phyloP scores from a whole-genome alignment of 2,329 filamentous ascomycete species.

The Xylaria digitata region DNA sequence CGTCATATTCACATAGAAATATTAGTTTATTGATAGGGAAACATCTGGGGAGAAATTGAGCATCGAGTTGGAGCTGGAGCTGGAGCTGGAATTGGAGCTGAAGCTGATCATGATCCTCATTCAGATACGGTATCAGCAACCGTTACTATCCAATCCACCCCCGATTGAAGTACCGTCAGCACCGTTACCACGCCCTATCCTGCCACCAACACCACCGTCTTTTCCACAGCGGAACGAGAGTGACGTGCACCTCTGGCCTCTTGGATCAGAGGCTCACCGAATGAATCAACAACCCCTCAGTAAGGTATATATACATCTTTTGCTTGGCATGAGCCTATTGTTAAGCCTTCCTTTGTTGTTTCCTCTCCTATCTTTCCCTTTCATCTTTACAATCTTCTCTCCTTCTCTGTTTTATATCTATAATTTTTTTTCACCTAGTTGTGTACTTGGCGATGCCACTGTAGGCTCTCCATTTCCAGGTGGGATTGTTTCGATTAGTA shows the following conservation, averaged over 20 bases:
- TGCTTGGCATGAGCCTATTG: neutral
- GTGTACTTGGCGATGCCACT: slow-evolving; percentile 22
- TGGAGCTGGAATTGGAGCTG: slow-evolving; percentile 17
- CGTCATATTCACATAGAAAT: slow-evolving; percentile 15
- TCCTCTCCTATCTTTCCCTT: slow-evolving; percentile 13
- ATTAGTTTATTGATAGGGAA: slow-evolving; percentile 11
- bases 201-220: slow-evolving; percentile 39
- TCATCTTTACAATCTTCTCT: slow-evolving; percentile 3
- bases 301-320: slow-evolving; percentile 55
- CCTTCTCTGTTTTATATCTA: slow-evolving; percentile 17
- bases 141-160: slow-evolving; percentile 40
- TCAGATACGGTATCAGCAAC: slow-evolving; percentile 43
- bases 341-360: neutral
- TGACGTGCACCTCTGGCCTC: slow-evolving; percentile 51
- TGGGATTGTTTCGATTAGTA: slow-evolving; percentile 32
- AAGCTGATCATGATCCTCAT: slow-evolving; percentile 32
- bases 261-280: slow-evolving; percentile 53
- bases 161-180: slow-evolving; percentile 35
- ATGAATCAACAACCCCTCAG: slow-evolving; percentile 60
- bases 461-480: slow-evolving; percentile 25
- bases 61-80: slow-evolving; percentile 6
- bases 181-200: slow-evolving; percentile 38
- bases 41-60: slow-evolving; percentile 9
- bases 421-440: neutral
- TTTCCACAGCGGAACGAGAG: slow-evolving; percentile 44